Evolutionary conservation across 2,329 filamentous ascomycete genomes (phyloP).

Genomic region (Phoma sp.): DNA sequence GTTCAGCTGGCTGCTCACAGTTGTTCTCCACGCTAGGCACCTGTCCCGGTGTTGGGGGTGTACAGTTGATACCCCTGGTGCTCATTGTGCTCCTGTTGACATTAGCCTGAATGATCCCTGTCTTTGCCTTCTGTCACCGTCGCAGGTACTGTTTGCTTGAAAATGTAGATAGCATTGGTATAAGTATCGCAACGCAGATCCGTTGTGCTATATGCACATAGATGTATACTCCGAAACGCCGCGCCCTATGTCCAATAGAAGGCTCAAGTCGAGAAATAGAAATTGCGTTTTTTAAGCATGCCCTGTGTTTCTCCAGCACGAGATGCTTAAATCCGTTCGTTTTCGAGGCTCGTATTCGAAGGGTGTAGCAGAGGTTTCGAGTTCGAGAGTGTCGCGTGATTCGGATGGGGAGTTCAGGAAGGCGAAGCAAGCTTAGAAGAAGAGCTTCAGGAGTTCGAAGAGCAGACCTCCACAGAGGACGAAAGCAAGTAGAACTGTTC

Average conservation of each 20-base stretch:
- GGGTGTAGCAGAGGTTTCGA: too few species aligned
- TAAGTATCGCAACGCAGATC: too few species aligned
- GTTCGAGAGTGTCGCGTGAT: too few species aligned
- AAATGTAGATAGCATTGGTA: too few species aligned
- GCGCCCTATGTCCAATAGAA: constrained; percentile 7
- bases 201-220: constrained; percentile 8
- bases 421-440: constrained; percentile 46
- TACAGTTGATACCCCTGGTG: too few species aligned
- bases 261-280: background rate
- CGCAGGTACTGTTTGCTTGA: too few species aligned
- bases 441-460: constrained; percentile 63
- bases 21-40: too few species aligned
- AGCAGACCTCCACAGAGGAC: constrained; percentile 68
- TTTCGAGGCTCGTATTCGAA: background rate
- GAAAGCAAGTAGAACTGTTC: constrained; percentile 66
- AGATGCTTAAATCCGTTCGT: background rate
- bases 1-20: too few species aligned
- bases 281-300: constrained; percentile 5
- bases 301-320: background rate
- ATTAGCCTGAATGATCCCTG: too few species aligned
- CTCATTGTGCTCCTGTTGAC: too few species aligned
- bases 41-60: too few species aligned
- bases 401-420: background rate
- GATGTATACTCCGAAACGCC: constrained; percentile 15
- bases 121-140: too few species aligned